Base-by-base conservation (phyloP, 805 yeast species). In the Wickerhamiella spandovensis region DNA sequence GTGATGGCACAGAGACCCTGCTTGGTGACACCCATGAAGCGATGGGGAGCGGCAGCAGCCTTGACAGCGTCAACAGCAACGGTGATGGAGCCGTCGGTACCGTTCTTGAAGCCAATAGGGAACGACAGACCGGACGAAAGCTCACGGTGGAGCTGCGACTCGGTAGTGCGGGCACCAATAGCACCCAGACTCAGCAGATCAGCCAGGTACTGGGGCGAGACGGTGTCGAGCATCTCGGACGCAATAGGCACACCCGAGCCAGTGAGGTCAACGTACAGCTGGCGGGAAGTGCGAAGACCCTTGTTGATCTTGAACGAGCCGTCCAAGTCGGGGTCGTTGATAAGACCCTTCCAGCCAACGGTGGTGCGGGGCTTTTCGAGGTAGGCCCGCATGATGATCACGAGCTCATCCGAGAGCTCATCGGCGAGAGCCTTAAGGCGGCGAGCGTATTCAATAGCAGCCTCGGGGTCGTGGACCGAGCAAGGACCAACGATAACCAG, bases 71-170 rank as follows among this genome's bases (percentile, higher is more conserved):
- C 98, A 47, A 92, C 73, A 12, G 98, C 95, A 54, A 90, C 97
- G 52, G 79, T 83, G 54, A 90, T 72, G 47, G 92, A 76, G 64
- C 98, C 98, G 67, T 90, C 98, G 42, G 98, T 90, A 68, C 97
- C 98, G 67, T 90, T 90, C 72, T 90, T 90, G 83, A 90, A 90
- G 47, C 98, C 98, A 51, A 90, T 81, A 52, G 98, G 98, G 90
- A 90, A 90, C n/a, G 95, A 85, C 54, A 92, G 75, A 49, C 98
- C 98, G 8, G 97, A 89, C 20, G 97, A 95, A 61, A 90, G 78
- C 71, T 90, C 98, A 71, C 98, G 82, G 73, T 90, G 98, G 54
- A 90, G 78, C 70, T 90, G 98, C 43, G 97, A 90, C 72, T 90
- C 98, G 46, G 98, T 90, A 52, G 98, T 90, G 74, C 98, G 82